phyloP scores from a whole-genome alignment of 2,329 filamentous ascomycete genomes.

The Dothideomycetes sp. region DNA sequence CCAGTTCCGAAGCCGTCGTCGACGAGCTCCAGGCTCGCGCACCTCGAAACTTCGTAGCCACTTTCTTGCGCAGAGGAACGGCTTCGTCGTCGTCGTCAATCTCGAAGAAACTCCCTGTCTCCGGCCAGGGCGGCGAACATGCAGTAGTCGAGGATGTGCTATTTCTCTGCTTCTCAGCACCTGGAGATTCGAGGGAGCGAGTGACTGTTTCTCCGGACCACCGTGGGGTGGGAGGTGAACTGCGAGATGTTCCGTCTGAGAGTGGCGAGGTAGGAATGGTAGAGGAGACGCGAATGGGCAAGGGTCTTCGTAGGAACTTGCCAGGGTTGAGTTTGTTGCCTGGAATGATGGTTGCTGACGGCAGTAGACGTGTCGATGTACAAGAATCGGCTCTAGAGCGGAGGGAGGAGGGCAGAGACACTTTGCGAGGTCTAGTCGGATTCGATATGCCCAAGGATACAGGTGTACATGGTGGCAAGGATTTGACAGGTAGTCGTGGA shows the following conservation, averaged over 20 bases:
- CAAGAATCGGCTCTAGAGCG: slow-evolving; percentile 7
- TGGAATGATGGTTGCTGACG: slow-evolving; percentile 1
- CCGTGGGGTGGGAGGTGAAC: slow-evolving; percentile 2
- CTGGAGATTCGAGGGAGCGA: not conserved
- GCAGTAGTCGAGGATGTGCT: slow-evolving; percentile 1
- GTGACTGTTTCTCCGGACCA: slow-evolving; percentile 5
- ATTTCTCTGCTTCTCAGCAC: not conserved
- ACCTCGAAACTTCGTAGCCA: slow-evolving; percentile 1
- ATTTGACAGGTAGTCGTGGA: not conserved
- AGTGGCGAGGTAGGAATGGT: slow-evolving; percentile 2
- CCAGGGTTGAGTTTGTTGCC: not conserved
- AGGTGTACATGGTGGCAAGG: not conserved
- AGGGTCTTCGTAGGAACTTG: not conserved
- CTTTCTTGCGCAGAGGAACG: slow-evolving; percentile 3
- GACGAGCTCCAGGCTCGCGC: not conserved
- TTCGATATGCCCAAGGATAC: not conserved
- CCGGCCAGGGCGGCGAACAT: not conserved
- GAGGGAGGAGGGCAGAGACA: not conserved
- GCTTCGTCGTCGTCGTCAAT: slow-evolving; percentile 2
- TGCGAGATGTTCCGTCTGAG: not conserved
- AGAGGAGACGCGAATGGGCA: slow-evolving; percentile 1
- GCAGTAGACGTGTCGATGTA: slow-evolving; percentile 4
- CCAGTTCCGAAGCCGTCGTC: not conserved
- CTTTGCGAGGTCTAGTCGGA: not conserved
- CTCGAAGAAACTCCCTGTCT: slow-evolving; percentile 6